Conservation (phyloP, 345 rosid species). For the Eucalyptus regnans region DNA sequence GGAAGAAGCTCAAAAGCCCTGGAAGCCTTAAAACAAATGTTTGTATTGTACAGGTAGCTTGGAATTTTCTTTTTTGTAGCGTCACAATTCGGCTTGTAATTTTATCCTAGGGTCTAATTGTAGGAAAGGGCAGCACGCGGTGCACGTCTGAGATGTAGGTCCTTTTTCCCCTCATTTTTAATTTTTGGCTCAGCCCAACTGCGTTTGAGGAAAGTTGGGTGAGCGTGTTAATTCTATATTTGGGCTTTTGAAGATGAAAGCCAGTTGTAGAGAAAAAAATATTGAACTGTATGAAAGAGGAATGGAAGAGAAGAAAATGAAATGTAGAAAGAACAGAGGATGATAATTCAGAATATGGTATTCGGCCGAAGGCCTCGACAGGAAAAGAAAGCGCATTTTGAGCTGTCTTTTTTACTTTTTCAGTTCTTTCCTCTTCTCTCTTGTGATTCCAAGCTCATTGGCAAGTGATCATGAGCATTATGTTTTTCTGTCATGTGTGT, state of each 20-base stretch:
- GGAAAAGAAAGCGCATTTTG: not conserved
- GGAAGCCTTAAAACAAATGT: conserved; percentile 4
- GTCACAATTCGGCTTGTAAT: not conserved
- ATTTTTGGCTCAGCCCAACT: conserved; percentile 4
- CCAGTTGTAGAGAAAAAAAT: conserved; percentile 17
- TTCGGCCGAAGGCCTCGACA: conserved; percentile 31
- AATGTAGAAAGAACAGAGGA: not conserved
- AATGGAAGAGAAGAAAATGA: not conserved
- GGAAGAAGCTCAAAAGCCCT: not conserved
- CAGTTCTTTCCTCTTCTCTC: not conserved
- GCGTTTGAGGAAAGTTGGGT: not conserved
- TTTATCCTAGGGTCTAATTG: conserved; percentile 9
- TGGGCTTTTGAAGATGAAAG: conserved; percentile 25
- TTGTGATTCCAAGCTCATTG: not conserved
- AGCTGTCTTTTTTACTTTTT: too few species aligned
- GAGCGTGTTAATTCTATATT: not conserved
- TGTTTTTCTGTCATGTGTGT: not conserved
- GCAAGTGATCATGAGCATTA: not conserved
- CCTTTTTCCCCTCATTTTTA: not conserved
- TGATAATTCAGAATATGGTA: not conserved
- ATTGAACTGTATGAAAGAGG: not conserved
- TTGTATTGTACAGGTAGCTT: conserved; percentile 19
- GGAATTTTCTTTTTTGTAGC: not conserved
- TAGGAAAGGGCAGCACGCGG: conserved; percentile 4
- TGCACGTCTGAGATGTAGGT: conserved; percentile 9